Base-by-base conservation (phyloP, 306 rosid species). In the Prunus armeniaca region DNA sequence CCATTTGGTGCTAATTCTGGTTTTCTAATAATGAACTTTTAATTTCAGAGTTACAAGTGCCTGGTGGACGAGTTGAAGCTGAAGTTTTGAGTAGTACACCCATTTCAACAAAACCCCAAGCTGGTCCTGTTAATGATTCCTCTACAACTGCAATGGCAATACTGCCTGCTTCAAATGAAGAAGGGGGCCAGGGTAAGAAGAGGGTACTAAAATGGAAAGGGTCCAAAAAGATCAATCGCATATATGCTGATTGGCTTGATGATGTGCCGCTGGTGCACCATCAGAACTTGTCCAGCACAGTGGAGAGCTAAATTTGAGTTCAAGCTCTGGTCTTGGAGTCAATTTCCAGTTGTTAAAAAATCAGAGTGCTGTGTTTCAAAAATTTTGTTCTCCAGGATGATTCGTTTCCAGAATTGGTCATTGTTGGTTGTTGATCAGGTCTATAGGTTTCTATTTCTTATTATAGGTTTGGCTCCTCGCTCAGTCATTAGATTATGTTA, bases 241-340 rank as follows among this genome's bases (percentile, higher is more conserved):
- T 92, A 71, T 96, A 96, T 77, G 99, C 78, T 3, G 99, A 96
- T 60, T 96, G 99, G 99, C 92, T 91, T 12, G 96, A 93, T 38
- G 98, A 93, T 79, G 27, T 86, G 15, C 98, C 97, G 7, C 90
- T 87, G 5, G 72, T 25, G 69, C 27, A 28, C 22, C 67, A 63
- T 46, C 81, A 65, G 60, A 79, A 79, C 87, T 34, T 84, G 62
- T 82, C 87, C 10, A 79, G 84, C 83, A 56, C 76, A 69, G 82
- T 83, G 79, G 93, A 87, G 73, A 85, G 78, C 79, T 91, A 81
- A 83, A 27, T 66, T 76, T 20, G n/a, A 80, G 64, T 70, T 58
- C 77, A 62, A 55, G 58, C 71, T 72, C 80, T 72, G 65, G 28
- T 45, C 30, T 77, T 67, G 73, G 14, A 32, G 57, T 61, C 71